Base-by-base conservation (phyloP, 2,329 filamentous ascomycete genomes). In the Gyromitra esculenta region DNA sequence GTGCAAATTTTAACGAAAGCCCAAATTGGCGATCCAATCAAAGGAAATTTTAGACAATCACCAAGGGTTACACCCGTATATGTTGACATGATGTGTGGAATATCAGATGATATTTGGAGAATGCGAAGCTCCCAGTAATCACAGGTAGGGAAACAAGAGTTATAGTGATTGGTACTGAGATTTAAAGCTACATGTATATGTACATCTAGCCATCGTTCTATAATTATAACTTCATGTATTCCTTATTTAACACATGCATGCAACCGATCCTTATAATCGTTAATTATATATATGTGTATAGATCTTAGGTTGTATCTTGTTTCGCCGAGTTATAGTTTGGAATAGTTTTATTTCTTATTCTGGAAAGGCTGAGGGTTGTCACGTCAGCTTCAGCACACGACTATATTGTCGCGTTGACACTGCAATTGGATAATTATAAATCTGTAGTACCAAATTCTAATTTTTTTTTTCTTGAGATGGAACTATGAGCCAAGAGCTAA, bases 401-500 rank as follows among this genome's bases (percentile, higher is more conserved):
- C 31, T 15, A 18, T 13, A 57, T 64, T 64, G 50, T 31, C 25
- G 52, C 5, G 37, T 11, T 21, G 21, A 48, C 45, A 73, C 9
- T 54, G 8, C 21, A 11, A 57, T 68, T 56, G 54, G 54, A 50
- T 18, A 52, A 21, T 31, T 11, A 57, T 45, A 21, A 21, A 21
- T 21, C 18, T 21, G 56, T 41, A 60, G 43, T 54, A 57, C 21
- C 18, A 39, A 45, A 39, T 52, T 68, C 7, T 11, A 35, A 67
- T 60, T 41, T 25, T 52, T 60, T 41, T 25, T 52, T 54, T 45
- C 43, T 62, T 63, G 64, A 56, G 54, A n/a, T 21, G 37, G 63
- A 67, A 45, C 31, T n/a, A 52, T 35, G 18, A 35, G 65, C 48
- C 64, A 75, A 75, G 18, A 35, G 65, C 48, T 75, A 75, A 75